Conservation (phyloP, 169 alveolate genomes). For the Perkinsus chesapeaki region DNA sequence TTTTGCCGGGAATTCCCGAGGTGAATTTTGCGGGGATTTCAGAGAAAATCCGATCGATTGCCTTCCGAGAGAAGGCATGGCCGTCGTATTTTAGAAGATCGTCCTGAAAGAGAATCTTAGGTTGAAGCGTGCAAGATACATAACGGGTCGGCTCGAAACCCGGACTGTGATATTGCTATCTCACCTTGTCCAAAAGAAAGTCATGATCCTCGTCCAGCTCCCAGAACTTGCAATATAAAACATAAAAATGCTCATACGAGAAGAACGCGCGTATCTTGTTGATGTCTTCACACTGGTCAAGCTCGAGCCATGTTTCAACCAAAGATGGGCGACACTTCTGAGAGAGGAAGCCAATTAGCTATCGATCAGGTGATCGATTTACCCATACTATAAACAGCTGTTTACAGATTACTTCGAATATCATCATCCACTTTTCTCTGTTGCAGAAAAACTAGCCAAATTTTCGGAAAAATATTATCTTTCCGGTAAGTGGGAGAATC, state of each 20-base stretch:
- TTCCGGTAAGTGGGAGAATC: no score
- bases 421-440: no score
- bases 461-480: background rate
- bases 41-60: slow-evolving; percentile 70
- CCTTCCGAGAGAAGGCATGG: slow-evolving; percentile 67
- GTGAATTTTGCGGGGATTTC: slow-evolving; percentile 65
- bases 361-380: no score
- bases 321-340: background rate
- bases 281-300: slow-evolving; percentile 61
- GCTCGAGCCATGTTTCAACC: slow-evolving; percentile 1
- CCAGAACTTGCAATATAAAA: slow-evolving; percentile 71
- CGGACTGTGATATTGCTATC: slow-evolving; percentile 50
- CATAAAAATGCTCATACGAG: slow-evolving; percentile 77
- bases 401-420: no score
- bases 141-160: background rate
- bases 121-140: background rate
- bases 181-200: slow-evolving; percentile 46
- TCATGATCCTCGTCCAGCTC: slow-evolving; percentile 76
- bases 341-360: no score
- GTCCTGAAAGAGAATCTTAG: background rate
- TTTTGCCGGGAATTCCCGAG: slow-evolving; percentile 45
- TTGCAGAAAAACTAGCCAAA: background rate
- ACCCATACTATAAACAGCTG: no score
- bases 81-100: slow-evolving; percentile 55
- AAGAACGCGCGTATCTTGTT: slow-evolving; percentile 59